Percentiles rank a stretch among this genome's conserved stretches.
Evolutionary conservation across 805 yeast genomes (phyloP).

Genomic region (Scheffersomyces ergatensis): DNA sequence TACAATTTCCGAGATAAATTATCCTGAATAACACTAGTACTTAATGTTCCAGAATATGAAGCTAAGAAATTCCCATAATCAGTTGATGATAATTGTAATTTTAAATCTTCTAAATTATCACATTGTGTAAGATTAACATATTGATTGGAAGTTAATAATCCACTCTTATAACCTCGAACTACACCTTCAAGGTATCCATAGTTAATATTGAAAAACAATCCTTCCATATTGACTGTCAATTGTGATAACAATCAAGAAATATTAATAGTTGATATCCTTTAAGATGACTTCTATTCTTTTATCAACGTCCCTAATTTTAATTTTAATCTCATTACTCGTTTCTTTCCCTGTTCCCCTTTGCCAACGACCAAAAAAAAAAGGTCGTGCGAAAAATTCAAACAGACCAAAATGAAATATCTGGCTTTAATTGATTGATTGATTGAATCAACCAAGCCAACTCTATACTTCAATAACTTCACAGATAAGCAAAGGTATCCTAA

Average conservation of each 20-base stretch:
- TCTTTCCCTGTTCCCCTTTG: too few relatives aligned
- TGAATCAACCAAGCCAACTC: not conserved
- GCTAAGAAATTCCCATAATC: slow-evolving; percentile 92
- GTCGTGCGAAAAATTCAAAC: not conserved
- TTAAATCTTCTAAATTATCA: slow-evolving; percentile 90
- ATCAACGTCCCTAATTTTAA: too few relatives aligned
- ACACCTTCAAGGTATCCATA: slow-evolving; percentile 91
- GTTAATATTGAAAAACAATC: slow-evolving; percentile 86
- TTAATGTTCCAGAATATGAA: slow-evolving; percentile 75
- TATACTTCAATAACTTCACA: not conserved
- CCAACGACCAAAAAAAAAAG: too few relatives aligned
- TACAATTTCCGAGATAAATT: slow-evolving; percentile 71
- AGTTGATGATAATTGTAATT: slow-evolving; percentile 90
- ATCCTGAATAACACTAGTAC: slow-evolving; percentile 85
- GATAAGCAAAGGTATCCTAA: slow-evolving; percentile 1
- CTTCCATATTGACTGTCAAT: slow-evolving; percentile 94
- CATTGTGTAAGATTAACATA: slow-evolving; percentile 94
- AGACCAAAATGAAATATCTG: not conserved
- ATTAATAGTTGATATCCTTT: too few relatives aligned
- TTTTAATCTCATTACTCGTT: too few relatives aligned
- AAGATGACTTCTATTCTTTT: too few relatives aligned
- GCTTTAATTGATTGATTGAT: not conserved
- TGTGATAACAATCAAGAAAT: too few relatives aligned
- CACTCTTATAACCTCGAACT: slow-evolving; percentile 90
- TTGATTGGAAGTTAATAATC: slow-evolving; percentile 72